Percentiles rank a stretch among this genome's conserved stretches.
phyloP scores from a whole-genome alignment of 2,329 filamentous ascomycete species.

The Cladosporium phlei region DNA sequence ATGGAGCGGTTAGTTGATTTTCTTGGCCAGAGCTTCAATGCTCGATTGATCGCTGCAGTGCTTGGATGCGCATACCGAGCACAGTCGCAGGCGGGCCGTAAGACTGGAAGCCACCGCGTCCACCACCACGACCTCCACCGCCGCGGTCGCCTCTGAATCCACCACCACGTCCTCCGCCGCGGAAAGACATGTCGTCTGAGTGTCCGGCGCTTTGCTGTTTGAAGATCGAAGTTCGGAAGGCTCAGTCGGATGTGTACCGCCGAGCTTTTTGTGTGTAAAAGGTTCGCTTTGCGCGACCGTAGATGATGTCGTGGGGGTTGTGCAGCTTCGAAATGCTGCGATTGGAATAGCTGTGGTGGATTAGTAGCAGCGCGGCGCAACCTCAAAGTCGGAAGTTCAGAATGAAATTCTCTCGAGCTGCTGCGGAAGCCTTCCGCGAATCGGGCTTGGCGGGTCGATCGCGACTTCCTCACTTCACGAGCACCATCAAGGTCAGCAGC shows the following conservation, averaged over 20 bases:
- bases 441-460: no score
- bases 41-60: background rate
- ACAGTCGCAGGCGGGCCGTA: constrained; percentile 44
- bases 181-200: constrained; percentile 21
- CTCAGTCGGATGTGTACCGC: constrained; percentile 9
- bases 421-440: background rate
- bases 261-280: constrained; percentile 9
- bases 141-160: constrained; percentile 22
- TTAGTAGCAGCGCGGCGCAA: constrained; percentile 4
- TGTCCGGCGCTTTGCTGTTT: constrained; percentile 2
- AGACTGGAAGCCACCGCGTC: constrained; percentile 34
- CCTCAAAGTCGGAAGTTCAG: constrained; percentile 5
- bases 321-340: constrained; percentile 10
- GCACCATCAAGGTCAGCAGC: no score
- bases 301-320: background rate
- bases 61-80: constrained; percentile 31
- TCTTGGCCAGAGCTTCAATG: background rate
- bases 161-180: constrained; percentile 19
- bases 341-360: background rate
- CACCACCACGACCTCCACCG: constrained; percentile 22
- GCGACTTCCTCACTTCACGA: no score
- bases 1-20: background rate
- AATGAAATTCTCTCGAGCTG: no score
- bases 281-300: constrained; percentile 10
- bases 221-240: background rate